Conservation (phyloP, 495 filamentous ascomycete genomes). For the Tuber calosporum region DNA sequence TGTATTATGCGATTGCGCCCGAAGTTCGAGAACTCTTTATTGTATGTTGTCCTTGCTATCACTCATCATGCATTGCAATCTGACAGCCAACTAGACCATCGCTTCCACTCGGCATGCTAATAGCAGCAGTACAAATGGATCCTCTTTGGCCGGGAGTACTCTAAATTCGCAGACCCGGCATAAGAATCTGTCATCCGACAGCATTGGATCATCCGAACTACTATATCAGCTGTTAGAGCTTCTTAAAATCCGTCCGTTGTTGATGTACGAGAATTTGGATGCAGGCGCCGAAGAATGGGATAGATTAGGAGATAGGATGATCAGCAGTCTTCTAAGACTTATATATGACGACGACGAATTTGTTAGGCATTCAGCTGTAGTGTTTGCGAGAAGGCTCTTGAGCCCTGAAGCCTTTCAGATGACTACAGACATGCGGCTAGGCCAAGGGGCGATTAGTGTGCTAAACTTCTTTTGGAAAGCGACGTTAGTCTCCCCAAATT, state of each 20-base stretch:
- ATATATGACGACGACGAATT: constrained; percentile 41
- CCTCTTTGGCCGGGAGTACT: constrained; percentile 14
- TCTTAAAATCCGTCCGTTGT: constrained; percentile 37
- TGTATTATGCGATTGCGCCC: constrained; percentile 51
- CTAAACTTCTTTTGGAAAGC: constrained; percentile 40
- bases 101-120: constrained; percentile 35
- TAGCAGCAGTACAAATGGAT: constrained; percentile 13
- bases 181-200: constrained; percentile 36
- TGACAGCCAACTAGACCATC: constrained; percentile 17
- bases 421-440: constrained; percentile 15
- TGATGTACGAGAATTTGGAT: constrained; percentile 38
- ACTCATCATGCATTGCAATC: background rate
- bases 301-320: constrained; percentile 31
- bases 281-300: constrained; percentile 25
- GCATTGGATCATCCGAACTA: constrained; percentile 37
- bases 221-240: constrained; percentile 40
- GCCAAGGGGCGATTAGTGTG: constrained; percentile 28
- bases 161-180: constrained; percentile 22
- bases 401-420: constrained; percentile 38
- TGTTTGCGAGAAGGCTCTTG: constrained; percentile 35
- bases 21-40: constrained; percentile 53
- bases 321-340: constrained; percentile 36
- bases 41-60: constrained; percentile 36
- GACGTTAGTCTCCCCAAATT: constrained; percentile 21
- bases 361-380: constrained; percentile 36